Base-by-base conservation (phyloP, 768 basidiomycete species). In the Dioszegia aurantiaca region DNA sequence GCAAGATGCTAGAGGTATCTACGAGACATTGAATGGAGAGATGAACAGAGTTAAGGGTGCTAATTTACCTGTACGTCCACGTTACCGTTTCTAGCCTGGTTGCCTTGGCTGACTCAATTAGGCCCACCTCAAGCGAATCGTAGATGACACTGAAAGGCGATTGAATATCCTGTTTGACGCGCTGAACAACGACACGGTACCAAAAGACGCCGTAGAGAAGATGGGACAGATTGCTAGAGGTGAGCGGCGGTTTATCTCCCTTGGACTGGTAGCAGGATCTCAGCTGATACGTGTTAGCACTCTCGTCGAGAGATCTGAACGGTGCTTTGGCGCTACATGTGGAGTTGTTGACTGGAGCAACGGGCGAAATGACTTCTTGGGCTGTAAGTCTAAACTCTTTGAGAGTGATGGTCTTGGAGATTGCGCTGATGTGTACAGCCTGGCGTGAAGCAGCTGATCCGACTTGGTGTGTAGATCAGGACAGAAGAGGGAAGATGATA, bases 141-240 rank as follows among this genome's bases (percentile, higher is more conserved):
- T 84, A 0, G 90, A 90, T 49, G 92, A 94, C 66, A 82, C 92
- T 4, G 90, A 93, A 72, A 83, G 90, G 19, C 83, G 93, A 30
- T 80, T 94, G 65, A 91, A 86, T 70, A 83, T 85, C 0, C 77
- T 97, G 43, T 95, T 93, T 68, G 93, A 95, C 71, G 86, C 85
- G n/a, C 78, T 97, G 65, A 95, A 97, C 75, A 91, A 89, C 70
- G 85, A 90, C 67, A 87, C 88, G 6, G 72, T 95, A 19, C 86
- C 89, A 14, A 79, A 80, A 59, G 74, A 82, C 11, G 85, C 89
- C 23, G 82, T 87, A 14, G 87, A 87, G 41, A 84, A 88, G 63
- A 78, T 95, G 28, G 69, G 84, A 21, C 83, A 85, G 40, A 80
- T 97, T 42, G 81, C 84, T 3, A 81, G 83, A 80, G 92, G 91